A percentile compares a stretch with the other conserved stretches of the same genome.
phyloP scores from a whole-genome alignment of 495 filamentous ascomycete species.

The Talaromyces trachyspermus region DNA sequence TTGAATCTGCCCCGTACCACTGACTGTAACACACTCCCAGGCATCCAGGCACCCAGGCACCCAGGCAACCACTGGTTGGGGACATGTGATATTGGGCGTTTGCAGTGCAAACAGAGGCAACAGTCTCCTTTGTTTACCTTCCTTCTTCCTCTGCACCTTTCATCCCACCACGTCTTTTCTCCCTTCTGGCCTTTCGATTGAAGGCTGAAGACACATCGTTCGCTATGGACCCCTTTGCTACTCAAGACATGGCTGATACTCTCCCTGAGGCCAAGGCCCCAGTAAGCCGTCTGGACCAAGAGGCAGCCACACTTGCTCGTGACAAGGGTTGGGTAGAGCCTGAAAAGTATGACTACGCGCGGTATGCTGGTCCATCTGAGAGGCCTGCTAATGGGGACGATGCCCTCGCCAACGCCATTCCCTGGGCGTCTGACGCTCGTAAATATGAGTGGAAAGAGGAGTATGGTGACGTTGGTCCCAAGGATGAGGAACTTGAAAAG shows the following conservation, averaged over 20 bases:
- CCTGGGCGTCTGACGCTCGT: constrained; percentile 50
- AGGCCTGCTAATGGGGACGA: constrained; percentile 9
- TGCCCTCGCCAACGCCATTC: constrained; percentile 12
- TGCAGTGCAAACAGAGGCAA: too few relatives aligned
- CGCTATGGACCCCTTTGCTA: constrained; percentile 19
- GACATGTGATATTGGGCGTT: too few relatives aligned
- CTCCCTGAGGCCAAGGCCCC: constrained; percentile 29
- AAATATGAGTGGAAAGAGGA: constrained; percentile 85
- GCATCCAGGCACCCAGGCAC: too few relatives aligned
- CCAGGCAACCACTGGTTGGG: too few relatives aligned
- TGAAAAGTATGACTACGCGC: constrained; percentile 46
- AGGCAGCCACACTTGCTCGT: constrained; percentile 23
- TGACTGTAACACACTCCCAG: too few relatives aligned
- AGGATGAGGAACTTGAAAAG: constrained; percentile 56
- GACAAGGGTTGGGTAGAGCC: constrained; percentile 47
- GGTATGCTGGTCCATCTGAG: constrained; percentile 29
- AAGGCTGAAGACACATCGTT: neutral
- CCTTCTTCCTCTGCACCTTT: constrained; percentile 7
- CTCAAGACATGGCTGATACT: constrained; percentile 18
- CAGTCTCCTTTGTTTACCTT: neutral
- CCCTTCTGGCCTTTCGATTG: neutral
- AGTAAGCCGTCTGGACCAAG: constrained; percentile 23
- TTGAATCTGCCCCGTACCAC: too few relatives aligned
- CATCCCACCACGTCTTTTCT: neutral
- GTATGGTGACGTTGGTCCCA: constrained; percentile 76